Conservation (phyloP, 257 asterid species). For the Phtheirospermum japonicum region DNA sequence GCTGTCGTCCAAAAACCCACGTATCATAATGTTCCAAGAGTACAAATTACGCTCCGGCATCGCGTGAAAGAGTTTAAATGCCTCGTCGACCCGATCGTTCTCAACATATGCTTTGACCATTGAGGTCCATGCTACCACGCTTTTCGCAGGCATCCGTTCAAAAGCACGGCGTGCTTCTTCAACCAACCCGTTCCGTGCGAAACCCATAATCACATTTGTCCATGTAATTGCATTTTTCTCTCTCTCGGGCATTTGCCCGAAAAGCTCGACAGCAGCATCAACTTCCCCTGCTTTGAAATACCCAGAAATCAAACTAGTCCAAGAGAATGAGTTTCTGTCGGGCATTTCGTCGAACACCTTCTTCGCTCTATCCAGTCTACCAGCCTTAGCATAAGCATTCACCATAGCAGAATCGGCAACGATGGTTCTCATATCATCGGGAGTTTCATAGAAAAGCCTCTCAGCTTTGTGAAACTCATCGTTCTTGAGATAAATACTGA, state of each 20-base stretch:
- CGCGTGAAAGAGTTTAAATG: conserved; percentile 40
- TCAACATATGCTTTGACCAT: conserved; percentile 52
- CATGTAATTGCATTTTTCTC: conserved; percentile 52
- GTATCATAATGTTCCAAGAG: conserved; percentile 53
- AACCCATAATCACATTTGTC: conserved; percentile 50
- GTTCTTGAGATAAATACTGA: conserved; percentile 47
- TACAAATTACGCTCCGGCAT: conserved; percentile 50
- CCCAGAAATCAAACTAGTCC: conserved; percentile 65
- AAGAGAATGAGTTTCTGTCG: conserved; percentile 48
- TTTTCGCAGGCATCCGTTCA: conserved; percentile 45
- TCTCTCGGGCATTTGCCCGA: conserved; percentile 46
- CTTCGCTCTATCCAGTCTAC: conserved; percentile 39
- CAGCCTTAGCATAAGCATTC: conserved; percentile 57
- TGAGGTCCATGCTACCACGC: conserved; percentile 53
- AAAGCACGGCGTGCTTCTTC: conserved; percentile 51
- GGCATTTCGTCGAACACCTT: conserved; percentile 53
- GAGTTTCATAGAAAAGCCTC: conserved; percentile 38
- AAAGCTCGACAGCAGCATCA: conserved; percentile 42
- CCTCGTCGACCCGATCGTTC: conserved; percentile 40
- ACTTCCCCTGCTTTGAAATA: conserved; percentile 47
- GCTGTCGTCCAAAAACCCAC: conserved; percentile 42
- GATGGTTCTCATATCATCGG: conserved; percentile 43
- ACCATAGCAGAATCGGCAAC: conserved; percentile 69
- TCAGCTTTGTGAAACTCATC: conserved; percentile 48
- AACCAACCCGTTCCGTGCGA: conserved; percentile 44